These are phyloP conservation scores for Paracamarosporium sp. DNA, from an alignment of 2,329 filamentous ascomycete species.

Conservation along the genomic window DNA sequence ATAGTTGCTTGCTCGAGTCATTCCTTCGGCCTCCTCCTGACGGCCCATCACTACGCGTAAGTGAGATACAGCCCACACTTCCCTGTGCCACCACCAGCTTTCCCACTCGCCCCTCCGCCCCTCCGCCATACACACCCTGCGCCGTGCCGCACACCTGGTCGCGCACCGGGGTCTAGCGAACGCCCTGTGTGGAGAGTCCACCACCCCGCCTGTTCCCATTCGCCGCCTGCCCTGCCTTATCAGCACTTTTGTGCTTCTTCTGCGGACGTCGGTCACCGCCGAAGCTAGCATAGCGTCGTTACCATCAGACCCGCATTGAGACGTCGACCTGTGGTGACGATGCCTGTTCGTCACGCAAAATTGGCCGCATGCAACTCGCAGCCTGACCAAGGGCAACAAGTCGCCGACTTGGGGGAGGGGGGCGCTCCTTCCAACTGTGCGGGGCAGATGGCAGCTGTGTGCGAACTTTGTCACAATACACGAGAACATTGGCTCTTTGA, in stretches of 20 bases:
- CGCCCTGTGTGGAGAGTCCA: constrained; percentile 13
- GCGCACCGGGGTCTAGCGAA: constrained; percentile 33
- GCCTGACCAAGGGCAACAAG: background rate
- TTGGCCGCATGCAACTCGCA: constrained; percentile 10
- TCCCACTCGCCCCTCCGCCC: constrained; percentile 7
- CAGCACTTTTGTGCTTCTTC: constrained; percentile 29
- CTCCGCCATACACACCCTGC: constrained; percentile 19
- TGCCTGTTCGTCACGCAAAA: constrained; percentile 20
- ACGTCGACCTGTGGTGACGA: constrained; percentile 26
- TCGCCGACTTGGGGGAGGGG: constrained; percentile 13
- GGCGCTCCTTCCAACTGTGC: constrained; percentile 15
- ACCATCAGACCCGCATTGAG: constrained; percentile 23
- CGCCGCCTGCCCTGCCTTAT: constrained; percentile 39
- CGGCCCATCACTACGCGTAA: constrained; percentile 34
- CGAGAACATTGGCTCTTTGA: background rate
- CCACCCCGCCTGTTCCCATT: constrained; percentile 42
- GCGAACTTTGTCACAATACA: background rate
- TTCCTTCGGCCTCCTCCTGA: constrained; percentile 30
- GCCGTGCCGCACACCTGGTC: constrained; percentile 20
- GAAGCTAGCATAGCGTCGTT: constrained; percentile 29
- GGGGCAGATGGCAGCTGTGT: constrained; percentile 20
- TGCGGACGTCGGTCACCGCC: constrained; percentile 35
- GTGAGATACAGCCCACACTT: constrained; percentile 23
- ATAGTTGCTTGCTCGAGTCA: constrained; percentile 39
- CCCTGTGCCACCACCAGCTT: constrained; percentile 18